Base-by-base conservation (phyloP, 306 rosid species). In the Hylodesmum podocarpum region DNA sequence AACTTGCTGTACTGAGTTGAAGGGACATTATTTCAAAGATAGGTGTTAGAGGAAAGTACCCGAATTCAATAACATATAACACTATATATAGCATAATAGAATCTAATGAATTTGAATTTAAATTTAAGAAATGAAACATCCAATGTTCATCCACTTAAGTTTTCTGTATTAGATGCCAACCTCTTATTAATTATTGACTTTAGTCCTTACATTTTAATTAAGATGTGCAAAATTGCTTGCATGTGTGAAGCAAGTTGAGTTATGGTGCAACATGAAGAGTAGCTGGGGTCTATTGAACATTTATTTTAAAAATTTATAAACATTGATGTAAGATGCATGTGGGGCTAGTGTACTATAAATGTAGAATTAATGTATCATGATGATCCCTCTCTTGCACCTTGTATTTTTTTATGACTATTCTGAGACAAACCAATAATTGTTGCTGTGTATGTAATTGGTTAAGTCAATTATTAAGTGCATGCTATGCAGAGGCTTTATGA, bases 401-500 rank as follows among this genome's bases (percentile, higher is more conserved):
- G 27, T 31, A 0, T 4, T n/a, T 19, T 41, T 40, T 39, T 22
- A 0, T 0, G 39, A 5, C 21, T 10, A 1, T 14, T 29, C 4
- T 27, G 21, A 37, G 9, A 0, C 37, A 25, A 25, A 47, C 16
- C n/a, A 21, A 21, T 65, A 36, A 50, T n/a, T 11, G 14, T 53
- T 4, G 34, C 13, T 53, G 11, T 62, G 67, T 61, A 8, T 61
- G 10, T 11, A 9, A 13, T 43, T n/a, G 70, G 70, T 36, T 9
- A 63, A 36, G 15, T 19, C 5, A 39, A 65, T 14, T 44, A 15
- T 47, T 22, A 50, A 39, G 16, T 74, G 8, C 2, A 57, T 36
- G 63, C 8, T n/a, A 37, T 34, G 76, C 87, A 89, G 95, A 88
- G 88, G 66, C 69, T 92, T 7, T 88, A 93, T 33, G 88, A 89